phyloP scores from a whole-genome alignment of 768 basidiomycete genomes.

The Termitomyces sp. region DNA sequence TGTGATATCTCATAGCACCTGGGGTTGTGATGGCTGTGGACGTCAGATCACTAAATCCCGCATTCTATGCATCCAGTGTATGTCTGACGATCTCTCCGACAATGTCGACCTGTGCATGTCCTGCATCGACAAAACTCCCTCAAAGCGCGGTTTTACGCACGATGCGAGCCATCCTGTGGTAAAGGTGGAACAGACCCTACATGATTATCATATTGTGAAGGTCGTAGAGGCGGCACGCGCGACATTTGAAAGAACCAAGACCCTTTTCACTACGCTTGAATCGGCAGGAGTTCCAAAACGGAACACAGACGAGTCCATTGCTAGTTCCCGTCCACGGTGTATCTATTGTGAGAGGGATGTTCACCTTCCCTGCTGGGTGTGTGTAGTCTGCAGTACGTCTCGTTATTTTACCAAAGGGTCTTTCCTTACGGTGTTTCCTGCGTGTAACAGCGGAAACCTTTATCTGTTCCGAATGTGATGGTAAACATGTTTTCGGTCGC shows the following conservation, averaged over 20 bases:
- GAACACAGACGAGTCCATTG: background rate
- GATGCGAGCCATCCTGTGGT: slow-evolving; percentile 26
- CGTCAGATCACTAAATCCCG: slow-evolving; percentile 26
- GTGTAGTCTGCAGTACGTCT: slow-evolving; percentile 14
- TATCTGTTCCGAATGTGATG: slow-evolving; percentile 28
- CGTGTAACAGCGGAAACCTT: slow-evolving; percentile 25
- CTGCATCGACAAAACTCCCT: slow-evolving; percentile 24
- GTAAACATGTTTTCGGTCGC: slow-evolving; percentile 8
- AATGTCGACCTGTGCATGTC: slow-evolving; percentile 28
- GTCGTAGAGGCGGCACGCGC: slow-evolving; percentile 22
- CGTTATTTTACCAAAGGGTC: background rate
- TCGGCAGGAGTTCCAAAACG: slow-evolving; percentile 1
- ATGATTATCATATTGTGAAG: slow-evolving; percentile 25
- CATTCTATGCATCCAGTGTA: slow-evolving; percentile 27
- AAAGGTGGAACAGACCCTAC: slow-evolving; percentile 26
- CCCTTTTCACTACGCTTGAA: slow-evolving; percentile 21
- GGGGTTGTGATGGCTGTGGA: slow-evolving; percentile 29
- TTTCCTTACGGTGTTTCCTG: background rate
- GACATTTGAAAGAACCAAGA: slow-evolving; percentile 21
- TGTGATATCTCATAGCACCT: slow-evolving; percentile 14
- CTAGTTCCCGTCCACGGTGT: slow-evolving; percentile 7
- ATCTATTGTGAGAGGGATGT: slow-evolving; percentile 14
- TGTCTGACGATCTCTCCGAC: slow-evolving; percentile 27
- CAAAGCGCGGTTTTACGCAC: slow-evolving; percentile 25
- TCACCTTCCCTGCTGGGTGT: slow-evolving; percentile 18